Conservation (phyloP, 108 stramenopile genomes). For the Thalassiosira profunda region DNA sequence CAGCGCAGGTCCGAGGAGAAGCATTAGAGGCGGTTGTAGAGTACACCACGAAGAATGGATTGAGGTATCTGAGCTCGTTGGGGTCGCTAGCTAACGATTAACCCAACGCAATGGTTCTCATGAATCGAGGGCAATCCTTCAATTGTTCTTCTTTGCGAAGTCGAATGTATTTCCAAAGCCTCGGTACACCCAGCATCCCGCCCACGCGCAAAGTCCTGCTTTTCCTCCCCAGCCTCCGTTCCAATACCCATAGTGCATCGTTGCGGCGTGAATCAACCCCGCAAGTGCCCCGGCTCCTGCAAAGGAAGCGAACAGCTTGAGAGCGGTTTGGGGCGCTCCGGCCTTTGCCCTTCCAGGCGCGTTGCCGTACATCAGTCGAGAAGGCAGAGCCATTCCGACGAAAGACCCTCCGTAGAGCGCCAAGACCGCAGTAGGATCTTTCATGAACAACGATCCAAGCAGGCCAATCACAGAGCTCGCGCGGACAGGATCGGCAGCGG, state of each 20-base stretch:
- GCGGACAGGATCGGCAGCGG: constrained; percentile 62
- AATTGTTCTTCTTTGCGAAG: constrained; percentile 14
- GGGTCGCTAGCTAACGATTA: too few species aligned
- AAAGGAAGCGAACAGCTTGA: constrained; percentile 35
- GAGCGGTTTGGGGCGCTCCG: background rate
- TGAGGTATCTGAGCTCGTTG: constrained; percentile 47
- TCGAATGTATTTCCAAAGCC: constrained; percentile 38
- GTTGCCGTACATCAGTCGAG: constrained; percentile 58
- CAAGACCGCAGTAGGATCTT: constrained; percentile 48
- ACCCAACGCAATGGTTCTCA: too few species aligned
- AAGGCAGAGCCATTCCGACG: constrained; percentile 67
- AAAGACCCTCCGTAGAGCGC: constrained; percentile 69
- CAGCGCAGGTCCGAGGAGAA: constrained; percentile 55
- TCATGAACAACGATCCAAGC: constrained; percentile 49
- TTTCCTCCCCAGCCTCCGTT: constrained; percentile 75
- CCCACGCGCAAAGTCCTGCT: constrained; percentile 68
- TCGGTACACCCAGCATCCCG: constrained; percentile 53
- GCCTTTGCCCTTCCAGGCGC: constrained; percentile 13
- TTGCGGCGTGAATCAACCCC: constrained; percentile 62
- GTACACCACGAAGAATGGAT: constrained; percentile 46
- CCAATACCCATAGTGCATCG: constrained; percentile 65
- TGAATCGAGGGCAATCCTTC: too few species aligned
- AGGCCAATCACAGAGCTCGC: constrained; percentile 61
- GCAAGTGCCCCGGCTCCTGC: constrained; percentile 57
- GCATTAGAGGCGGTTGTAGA: constrained; percentile 36